These are phyloP conservation scores for Fusarium sp. DNA, from an alignment of 2,329 filamentous ascomycete genomes.

Conservation along the genomic window DNA sequence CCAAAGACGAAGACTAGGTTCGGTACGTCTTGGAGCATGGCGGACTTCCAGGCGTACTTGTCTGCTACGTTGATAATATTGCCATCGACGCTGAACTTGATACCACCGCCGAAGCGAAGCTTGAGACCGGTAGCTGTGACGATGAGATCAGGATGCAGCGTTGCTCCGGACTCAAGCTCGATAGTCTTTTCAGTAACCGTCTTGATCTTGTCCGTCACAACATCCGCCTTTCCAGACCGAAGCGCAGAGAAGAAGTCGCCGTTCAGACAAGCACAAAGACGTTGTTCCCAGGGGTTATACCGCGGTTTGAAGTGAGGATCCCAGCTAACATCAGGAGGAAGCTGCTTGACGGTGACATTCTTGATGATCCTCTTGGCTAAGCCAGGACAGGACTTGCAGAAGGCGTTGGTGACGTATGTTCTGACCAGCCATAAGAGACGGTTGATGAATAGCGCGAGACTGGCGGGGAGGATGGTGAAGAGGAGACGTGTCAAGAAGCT, in stretches of 20 bases:
- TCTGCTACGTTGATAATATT: slow-evolving; percentile 54
- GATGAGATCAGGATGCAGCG: slow-evolving; percentile 68
- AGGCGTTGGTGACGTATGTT: slow-evolving; percentile 53
- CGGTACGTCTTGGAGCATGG: slow-evolving; percentile 72
- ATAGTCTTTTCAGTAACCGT: slow-evolving; percentile 58
- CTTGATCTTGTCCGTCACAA: slow-evolving; percentile 61
- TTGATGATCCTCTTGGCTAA: slow-evolving; percentile 58
- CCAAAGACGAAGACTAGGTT: slow-evolving; percentile 69
- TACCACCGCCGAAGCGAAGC: slow-evolving; percentile 65
- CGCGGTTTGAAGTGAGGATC: slow-evolving; percentile 66
- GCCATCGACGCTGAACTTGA: slow-evolving; percentile 63
- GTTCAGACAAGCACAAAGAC: slow-evolving; percentile 68
- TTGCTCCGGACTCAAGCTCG: slow-evolving; percentile 55
- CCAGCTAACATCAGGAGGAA: slow-evolving; percentile 60
- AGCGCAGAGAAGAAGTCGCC: slow-evolving; percentile 60
- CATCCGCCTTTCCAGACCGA: slow-evolving; percentile 51
- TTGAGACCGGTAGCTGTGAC: slow-evolving; percentile 73
- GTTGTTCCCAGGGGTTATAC: slow-evolving; percentile 74
- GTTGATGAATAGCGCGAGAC: slow-evolving; percentile 57
- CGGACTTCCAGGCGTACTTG: slow-evolving; percentile 67
- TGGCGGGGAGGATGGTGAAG: slow-evolving; percentile 55
- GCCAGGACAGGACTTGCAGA: slow-evolving; percentile 63
- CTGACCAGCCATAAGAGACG: slow-evolving; percentile 61
- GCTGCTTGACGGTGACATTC: slow-evolving; percentile 53
- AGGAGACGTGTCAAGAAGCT: slow-evolving; percentile 51